Percentiles rank a stretch among this genome's conserved stretches.
These are phyloP conservation scores for Trichoderma brevicompactum DNA, from an alignment of 2,329 filamentous ascomycete genomes.

Conservation along the genomic window DNA sequence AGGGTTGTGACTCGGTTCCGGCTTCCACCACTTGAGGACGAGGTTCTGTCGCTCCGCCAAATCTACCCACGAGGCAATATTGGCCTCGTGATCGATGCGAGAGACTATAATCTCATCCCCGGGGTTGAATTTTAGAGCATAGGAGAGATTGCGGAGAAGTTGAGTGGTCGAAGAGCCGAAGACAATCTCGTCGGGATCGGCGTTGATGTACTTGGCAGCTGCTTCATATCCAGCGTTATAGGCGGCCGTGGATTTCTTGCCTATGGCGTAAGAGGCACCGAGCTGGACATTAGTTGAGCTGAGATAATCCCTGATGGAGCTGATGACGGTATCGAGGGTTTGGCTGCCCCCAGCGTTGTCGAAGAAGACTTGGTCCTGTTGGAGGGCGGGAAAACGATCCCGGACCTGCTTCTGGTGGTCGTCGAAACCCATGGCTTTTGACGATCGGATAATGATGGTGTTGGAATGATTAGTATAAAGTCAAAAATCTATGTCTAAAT, in stretches of 20 bases:
- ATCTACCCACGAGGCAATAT: slow-evolving; percentile 73
- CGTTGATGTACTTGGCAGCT: slow-evolving; percentile 73
- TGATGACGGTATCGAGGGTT: slow-evolving; percentile 66
- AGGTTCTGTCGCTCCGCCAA: slow-evolving; percentile 65
- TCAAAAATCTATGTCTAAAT: too few relatives aligned
- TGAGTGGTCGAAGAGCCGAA: slow-evolving; percentile 77
- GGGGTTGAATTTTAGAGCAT: slow-evolving; percentile 54
- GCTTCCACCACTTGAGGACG: slow-evolving; percentile 72
- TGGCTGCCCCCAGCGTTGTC: slow-evolving; percentile 82
- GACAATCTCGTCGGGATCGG: slow-evolving; percentile 67
- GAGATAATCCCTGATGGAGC: slow-evolving; percentile 69
- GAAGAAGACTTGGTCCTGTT: slow-evolving; percentile 70
- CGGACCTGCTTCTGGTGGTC: slow-evolving; percentile 37
- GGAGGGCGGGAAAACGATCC: slow-evolving; percentile 69
- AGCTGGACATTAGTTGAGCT: slow-evolving; percentile 74
- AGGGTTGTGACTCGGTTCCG: slow-evolving; percentile 55
- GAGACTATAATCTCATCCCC: slow-evolving; percentile 73
- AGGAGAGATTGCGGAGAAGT: slow-evolving; percentile 72
- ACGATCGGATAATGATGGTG: background rate
- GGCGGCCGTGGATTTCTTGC: slow-evolving; percentile 61
- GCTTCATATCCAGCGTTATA: slow-evolving; percentile 66
- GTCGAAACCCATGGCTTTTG: slow-evolving; percentile 10
- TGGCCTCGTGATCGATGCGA: slow-evolving; percentile 76
- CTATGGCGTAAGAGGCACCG: slow-evolving; percentile 69
- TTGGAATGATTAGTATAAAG: background rate